Conservation (phyloP, 495 filamentous ascomycete species). For the Haplographium delicatum region DNA sequence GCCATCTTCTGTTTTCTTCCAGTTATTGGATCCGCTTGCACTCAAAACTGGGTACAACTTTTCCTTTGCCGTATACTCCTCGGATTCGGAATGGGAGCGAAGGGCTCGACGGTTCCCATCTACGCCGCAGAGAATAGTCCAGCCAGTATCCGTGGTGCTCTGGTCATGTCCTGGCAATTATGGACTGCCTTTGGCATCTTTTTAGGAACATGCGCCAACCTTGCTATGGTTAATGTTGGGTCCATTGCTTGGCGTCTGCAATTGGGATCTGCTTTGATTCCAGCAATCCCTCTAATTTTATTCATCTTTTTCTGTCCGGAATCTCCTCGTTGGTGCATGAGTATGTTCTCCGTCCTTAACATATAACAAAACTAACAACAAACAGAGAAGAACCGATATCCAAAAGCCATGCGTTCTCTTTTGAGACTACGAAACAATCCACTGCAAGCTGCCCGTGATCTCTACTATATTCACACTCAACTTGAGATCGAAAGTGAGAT, state of each 20-base stretch:
- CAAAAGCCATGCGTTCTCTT: conserved; percentile 57
- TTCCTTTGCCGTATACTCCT: conserved; percentile 58
- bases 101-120: conserved; percentile 59
- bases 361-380: conserved; percentile 24
- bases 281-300: conserved; percentile 58
- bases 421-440: conserved; percentile 54
- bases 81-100: conserved; percentile 67
- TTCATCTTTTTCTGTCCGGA: conserved; percentile 72
- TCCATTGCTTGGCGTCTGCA: conserved; percentile 58
- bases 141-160: conserved; percentile 64
- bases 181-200: conserved; percentile 83
- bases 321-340: conserved; percentile 56
- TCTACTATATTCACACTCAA: conserved; percentile 67
- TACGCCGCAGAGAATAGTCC: conserved; percentile 75
- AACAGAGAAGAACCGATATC: conserved; percentile 51
- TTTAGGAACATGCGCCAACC: conserved; percentile 57
- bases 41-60: conserved; percentile 58
- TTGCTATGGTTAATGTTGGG: conserved; percentile 51
- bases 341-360: conserved; percentile 11
- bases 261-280: conserved; percentile 62
- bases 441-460: conserved; percentile 69
- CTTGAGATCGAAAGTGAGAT: conserved; percentile 42
- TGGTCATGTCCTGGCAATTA: conserved; percentile 86
- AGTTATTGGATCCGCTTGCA: conserved; percentile 61
- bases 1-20: conserved; percentile 31